Conservation (phyloP, 75 land plant genomes). For the Chamaecyparis obtusa region DNA sequence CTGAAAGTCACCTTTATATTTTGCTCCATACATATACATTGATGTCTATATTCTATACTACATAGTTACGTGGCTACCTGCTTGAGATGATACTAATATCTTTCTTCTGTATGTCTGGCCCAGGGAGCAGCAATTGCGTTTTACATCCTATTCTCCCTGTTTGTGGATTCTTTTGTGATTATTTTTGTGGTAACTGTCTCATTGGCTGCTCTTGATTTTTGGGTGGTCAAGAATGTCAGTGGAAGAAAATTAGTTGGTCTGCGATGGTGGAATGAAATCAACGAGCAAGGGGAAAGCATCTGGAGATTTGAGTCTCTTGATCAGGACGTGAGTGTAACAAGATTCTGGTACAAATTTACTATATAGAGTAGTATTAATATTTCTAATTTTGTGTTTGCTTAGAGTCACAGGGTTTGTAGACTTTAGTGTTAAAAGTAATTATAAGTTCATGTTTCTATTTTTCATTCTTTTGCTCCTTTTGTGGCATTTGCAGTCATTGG, state of each 20-base stretch:
- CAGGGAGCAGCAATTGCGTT: conserved; percentile 93
- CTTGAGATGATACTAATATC: neutral
- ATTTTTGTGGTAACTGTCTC: conserved; percentile 96
- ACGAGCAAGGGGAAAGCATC: conserved; percentile 92
- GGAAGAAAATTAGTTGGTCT: conserved; percentile 95
- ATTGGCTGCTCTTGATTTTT: conserved; percentile 94
- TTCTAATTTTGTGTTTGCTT: neutral
- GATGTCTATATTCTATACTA: neutral
- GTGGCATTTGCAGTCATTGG: conserved; percentile 51
- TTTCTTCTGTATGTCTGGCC: neutral
- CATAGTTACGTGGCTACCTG: neutral
- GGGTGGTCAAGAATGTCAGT: conserved; percentile 99
- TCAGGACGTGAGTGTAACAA: conserved; percentile 62
- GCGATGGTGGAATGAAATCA: conserved; percentile 99
- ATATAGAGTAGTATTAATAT: neutral
- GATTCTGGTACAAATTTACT: neutral
- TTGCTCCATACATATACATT: neutral
- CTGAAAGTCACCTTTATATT: neutral
- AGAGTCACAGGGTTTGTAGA: no score
- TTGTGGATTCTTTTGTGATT: conserved; percentile 83
- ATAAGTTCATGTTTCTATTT: neutral
- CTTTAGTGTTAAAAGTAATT: neutral
- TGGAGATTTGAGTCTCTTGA: conserved; percentile 97
- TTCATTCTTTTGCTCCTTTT: conserved; percentile 1
- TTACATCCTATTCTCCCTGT: conserved; percentile 85